Base-by-base conservation (phyloP, 148 eudicot species). In the Polygonum maritimum region DNA sequence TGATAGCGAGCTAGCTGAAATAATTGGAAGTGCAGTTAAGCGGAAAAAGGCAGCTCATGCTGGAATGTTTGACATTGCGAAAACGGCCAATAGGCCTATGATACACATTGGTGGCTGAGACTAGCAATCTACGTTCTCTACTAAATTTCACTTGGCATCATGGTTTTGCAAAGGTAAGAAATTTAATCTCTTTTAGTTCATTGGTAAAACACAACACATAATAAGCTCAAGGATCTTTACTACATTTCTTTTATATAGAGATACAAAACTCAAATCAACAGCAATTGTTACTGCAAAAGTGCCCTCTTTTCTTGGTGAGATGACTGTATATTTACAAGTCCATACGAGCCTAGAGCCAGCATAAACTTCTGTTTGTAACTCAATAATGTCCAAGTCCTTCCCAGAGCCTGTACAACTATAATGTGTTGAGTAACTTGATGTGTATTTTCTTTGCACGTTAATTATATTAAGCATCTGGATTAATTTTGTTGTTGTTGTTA, bases 11-110 rank as follows among this genome's bases (percentile, higher is more conserved):
- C 94, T 94, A 35, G 86, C 80, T 81, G 89, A 88, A 73, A 92
- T 92, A 70, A 90, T 94, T 74, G 91, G 91, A 74, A 90, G 86
- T 76, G 91, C 92, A 75, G 98, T 94, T 36, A 94, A 92, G 84
- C 85, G 92, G 79, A 94, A 95, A 86, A 95, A 95, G 84, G 92
- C 96, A 22, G 78, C 97, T 83, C 98, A 92, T 88, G 98, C 98
- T 70, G 98, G 98, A 52, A 95, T 95, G 98, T 89, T 90, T 75
- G 97, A 95, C 80, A 76, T 95, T 65, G 97, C 97, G 41, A 92
- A 95, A 77, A 90, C 96, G 22, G 85, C 91, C 49, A 95, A 95
- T 81, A 83, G 98, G 83, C 97, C 98, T 15, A 95, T 95, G 98
- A 90, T 92, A 82, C 98, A 88, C 80, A 95, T 95, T 78, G 98